phyloP scores from a whole-genome alignment of 1,284 basidiomycete species.

The Cerrena zonata region DNA sequence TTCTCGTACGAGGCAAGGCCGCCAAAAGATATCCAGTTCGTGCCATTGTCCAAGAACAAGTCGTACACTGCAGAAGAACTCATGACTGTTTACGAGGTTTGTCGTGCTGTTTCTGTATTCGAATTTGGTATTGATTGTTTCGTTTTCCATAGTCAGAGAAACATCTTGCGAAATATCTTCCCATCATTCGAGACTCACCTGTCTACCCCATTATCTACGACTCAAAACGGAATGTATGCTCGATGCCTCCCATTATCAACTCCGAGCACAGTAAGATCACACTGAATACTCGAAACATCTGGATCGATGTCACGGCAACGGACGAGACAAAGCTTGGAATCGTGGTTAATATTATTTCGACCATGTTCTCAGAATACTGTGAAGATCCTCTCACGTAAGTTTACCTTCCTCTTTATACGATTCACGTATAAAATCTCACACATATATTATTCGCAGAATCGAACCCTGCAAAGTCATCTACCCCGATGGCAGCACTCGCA shows the following conservation, averaged over 20 bases:
- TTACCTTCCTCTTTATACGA: background rate
- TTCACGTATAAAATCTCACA: background rate
- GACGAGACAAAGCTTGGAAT: conserved; percentile 95
- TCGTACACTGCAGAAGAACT: conserved; percentile 77
- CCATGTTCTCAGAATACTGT: conserved; percentile 98
- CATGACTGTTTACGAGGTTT: conserved; percentile 86
- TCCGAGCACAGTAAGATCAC: conserved; percentile 97
- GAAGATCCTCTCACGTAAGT: conserved; percentile 84
- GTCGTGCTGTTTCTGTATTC: conserved; percentile 10
- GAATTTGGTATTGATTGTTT: background rate
- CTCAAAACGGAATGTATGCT: conserved; percentile 77
- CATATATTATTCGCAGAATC: conserved; percentile 59
- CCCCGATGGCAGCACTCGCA: conserved; percentile 69
- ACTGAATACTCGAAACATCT: conserved; percentile 88
- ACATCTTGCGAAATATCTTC: conserved; percentile 84
- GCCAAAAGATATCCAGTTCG: conserved; percentile 87
- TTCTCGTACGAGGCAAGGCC: conserved; percentile 89
- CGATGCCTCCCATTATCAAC: conserved; percentile 98
- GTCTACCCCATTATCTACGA: conserved; percentile 99
- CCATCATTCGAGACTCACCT: conserved; percentile 89
- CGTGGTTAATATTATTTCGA: conserved; percentile 88
- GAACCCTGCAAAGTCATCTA: conserved; percentile 84
- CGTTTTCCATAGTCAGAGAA: conserved; percentile 67
- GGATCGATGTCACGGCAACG: conserved; percentile 96
- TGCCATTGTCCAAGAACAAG: conserved; percentile 74